Percentiles rank a stretch among this genome's conserved stretches.
phyloP scores from a whole-genome alignment of 169 alveolate genomes.

The Plasmodium gallinaceum region DNA sequence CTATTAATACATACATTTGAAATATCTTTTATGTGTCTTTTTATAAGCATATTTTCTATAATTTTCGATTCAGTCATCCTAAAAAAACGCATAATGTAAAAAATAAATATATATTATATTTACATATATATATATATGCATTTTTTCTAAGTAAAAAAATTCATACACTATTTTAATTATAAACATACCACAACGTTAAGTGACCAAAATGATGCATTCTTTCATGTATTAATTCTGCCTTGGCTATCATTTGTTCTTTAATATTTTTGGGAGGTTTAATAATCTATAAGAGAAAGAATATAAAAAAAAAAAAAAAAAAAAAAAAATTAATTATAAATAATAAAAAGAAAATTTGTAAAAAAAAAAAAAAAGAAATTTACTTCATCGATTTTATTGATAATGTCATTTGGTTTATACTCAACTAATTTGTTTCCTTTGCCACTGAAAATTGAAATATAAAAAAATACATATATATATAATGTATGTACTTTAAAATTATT shows the following conservation, averaged over 20 bases:
- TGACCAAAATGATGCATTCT: constrained; percentile 71
- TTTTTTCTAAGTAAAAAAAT: constrained; percentile 4
- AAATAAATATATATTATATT: constrained; percentile 8
- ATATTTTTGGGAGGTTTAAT: constrained; percentile 45
- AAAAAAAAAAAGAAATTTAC: constrained; percentile 24
- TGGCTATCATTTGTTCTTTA: constrained; percentile 60
- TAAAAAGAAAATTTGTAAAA: background rate
- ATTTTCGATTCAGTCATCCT: constrained; percentile 74
- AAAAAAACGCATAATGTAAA: background rate
- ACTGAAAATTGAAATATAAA: constrained; percentile 6
- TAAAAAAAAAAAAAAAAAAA: too few species aligned
- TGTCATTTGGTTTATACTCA: constrained; percentile 66
- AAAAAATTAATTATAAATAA: background rate
- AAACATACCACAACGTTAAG: constrained; percentile 63
- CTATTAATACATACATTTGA: constrained; percentile 21
- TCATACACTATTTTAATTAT: background rate
- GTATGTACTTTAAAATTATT: background rate
- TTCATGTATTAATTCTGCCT: constrained; percentile 57
- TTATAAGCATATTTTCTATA: constrained; percentile 70
- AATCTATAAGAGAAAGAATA: constrained; percentile 19
- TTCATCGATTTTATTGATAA: constrained; percentile 64
- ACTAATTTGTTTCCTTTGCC: constrained; percentile 69
- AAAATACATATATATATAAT: constrained; percentile 6
- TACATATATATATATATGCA: background rate
- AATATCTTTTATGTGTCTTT: constrained; percentile 65